A percentile compares a stretch with the other conserved stretches of the same genome.
Evolutionary conservation across 1,284 basidiomycete species (phyloP).

Genomic region (Ustilago bromivora): DNA sequence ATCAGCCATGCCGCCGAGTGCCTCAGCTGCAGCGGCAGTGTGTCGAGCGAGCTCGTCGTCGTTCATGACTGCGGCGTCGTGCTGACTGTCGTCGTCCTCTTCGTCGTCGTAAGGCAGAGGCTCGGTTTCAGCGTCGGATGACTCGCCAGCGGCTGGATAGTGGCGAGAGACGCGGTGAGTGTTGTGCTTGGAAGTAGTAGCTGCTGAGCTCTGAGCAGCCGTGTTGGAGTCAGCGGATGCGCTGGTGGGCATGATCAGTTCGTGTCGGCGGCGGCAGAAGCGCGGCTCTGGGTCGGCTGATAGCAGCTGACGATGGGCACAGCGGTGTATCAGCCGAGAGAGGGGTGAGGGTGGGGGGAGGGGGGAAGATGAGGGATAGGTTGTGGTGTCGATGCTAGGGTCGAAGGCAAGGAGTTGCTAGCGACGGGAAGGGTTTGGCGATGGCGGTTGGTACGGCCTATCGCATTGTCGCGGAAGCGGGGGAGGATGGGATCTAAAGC

Average conservation of each 20-base stretch:
- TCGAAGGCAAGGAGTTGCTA: not conserved
- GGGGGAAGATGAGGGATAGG: not conserved
- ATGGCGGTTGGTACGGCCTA: slow-evolving; percentile 7
- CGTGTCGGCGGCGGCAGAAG: slow-evolving; percentile 29
- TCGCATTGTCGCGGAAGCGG: slow-evolving; percentile 24
- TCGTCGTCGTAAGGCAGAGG: slow-evolving; percentile 63
- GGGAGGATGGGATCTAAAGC: not conserved
- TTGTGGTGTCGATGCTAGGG: too few species aligned
- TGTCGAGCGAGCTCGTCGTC: slow-evolving; percentile 32
- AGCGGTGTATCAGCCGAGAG: slow-evolving; percentile 2
- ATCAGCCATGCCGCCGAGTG: slow-evolving; percentile 4
- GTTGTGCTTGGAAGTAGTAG: slow-evolving; percentile 14
- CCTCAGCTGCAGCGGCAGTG: slow-evolving; percentile 26
- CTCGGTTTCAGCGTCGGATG: slow-evolving; percentile 65
- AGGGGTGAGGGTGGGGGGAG: not conserved
- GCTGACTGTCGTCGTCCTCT: slow-evolving; percentile 20
- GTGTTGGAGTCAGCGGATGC: slow-evolving; percentile 25
- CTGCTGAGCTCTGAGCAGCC: slow-evolving; percentile 38
- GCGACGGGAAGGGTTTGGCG: not conserved
- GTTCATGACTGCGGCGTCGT: slow-evolving; percentile 27
- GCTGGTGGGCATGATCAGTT: slow-evolving; percentile 48
- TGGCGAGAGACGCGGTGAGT: not conserved
- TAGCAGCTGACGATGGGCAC: slow-evolving; percentile 21
- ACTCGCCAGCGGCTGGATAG: slow-evolving; percentile 22
- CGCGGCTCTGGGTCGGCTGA: slow-evolving; percentile 32